Percentiles rank a stretch among this genome's conserved stretches.
Evolutionary conservation across 1,284 basidiomycete genomes (phyloP).

Genomic region (Anthracocystis walkeri): DNA sequence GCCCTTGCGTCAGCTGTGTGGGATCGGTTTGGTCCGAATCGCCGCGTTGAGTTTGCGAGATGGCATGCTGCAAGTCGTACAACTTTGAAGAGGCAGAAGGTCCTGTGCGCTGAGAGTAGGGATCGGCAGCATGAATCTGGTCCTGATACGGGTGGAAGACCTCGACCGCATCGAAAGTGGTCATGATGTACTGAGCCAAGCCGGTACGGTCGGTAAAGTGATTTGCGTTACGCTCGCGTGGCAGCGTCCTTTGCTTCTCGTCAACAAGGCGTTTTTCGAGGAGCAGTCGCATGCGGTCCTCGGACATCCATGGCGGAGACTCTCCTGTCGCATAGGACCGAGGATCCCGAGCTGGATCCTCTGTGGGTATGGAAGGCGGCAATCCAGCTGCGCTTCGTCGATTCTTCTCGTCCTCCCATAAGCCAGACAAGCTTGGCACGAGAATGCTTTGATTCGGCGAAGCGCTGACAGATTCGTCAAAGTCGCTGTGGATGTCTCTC

Average conservation of each 20-base stretch:
- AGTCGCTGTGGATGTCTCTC: constrained; percentile 80
- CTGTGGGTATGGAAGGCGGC: constrained; percentile 49
- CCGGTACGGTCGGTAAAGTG: constrained; percentile 57
- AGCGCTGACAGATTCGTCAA: constrained; percentile 37
- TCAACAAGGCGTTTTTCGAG: constrained; percentile 57
- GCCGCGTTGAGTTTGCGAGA: constrained; percentile 58
- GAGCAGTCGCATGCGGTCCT: constrained; percentile 67
- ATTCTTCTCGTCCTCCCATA: constrained; percentile 92
- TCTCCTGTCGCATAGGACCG: constrained; percentile 44
- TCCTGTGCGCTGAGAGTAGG: constrained; percentile 44
- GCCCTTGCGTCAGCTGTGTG: constrained; percentile 40
- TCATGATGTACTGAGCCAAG: constrained; percentile 81
- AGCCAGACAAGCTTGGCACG: constrained; percentile 86
- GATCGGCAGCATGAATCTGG: constrained; percentile 43
- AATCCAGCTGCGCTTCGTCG: constrained; percentile 73
- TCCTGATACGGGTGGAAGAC: constrained; percentile 57
- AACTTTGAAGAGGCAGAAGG: constrained; percentile 44
- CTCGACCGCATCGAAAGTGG: constrained; percentile 83
- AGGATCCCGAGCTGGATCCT: constrained; percentile 49
- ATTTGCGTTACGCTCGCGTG: constrained; percentile 30
- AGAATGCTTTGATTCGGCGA: constrained; percentile 75
- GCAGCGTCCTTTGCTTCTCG: constrained; percentile 71
- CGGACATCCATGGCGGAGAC: constrained; percentile 63
- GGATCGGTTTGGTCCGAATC: constrained; percentile 35
- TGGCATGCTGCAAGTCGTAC: constrained; percentile 51